Base-by-base conservation (phyloP, 1,284 basidiomycete species). In the Flammula alnicola region DNA sequence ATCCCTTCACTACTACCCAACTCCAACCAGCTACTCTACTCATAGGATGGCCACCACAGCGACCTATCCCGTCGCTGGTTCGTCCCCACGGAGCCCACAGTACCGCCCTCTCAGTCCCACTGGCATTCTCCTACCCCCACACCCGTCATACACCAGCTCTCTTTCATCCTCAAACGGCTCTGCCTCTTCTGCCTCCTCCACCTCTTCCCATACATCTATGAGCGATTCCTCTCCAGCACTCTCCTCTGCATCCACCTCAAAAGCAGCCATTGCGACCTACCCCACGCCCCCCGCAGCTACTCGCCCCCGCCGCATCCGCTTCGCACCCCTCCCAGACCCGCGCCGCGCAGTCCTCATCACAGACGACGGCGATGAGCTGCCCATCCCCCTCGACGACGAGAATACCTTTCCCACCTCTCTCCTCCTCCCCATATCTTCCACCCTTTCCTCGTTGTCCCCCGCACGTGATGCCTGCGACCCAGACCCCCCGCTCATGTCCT, bases 251-350 rank as follows among this genome's bases (percentile, higher is more conserved):
- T 39, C 53, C 35, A 43, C 27, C 11, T 41, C 40, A 40, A 47
- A 47, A 14, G 45, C 35, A 20, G 19, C 30, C 14, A 3, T 25
- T 32, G 30, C 36, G 2, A 46, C 49, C 51, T 45, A 43, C 44
- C 50, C 38, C 50, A 26, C 26, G 26, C 51, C 51, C 52, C 53
- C 55, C 14, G 55, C 54, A n/a, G n/a, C n/a, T n/a, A 26, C 22
- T 26, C 8, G 42, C 4, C n/a, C 31, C 26, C 71, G 51, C 68
- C 79, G 62, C 68, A 89, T 91, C 46, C 81, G 85, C 54, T 91
- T 91, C 56, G 88, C 88, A 0, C 88, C 88, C 2, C 78, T 91
- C n/a, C 88, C 88, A 3, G 84, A 87, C 52, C 85, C 85, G 11
- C 75, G 81, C n/a, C 71, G 80, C 44, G 67, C 73, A 39, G 71